Percentiles rank a stretch among this genome's conserved stretches.
phyloP scores from a whole-genome alignment of 225 moss, liverwort and hornwort genomes.

The Straminergon stramineum region DNA sequence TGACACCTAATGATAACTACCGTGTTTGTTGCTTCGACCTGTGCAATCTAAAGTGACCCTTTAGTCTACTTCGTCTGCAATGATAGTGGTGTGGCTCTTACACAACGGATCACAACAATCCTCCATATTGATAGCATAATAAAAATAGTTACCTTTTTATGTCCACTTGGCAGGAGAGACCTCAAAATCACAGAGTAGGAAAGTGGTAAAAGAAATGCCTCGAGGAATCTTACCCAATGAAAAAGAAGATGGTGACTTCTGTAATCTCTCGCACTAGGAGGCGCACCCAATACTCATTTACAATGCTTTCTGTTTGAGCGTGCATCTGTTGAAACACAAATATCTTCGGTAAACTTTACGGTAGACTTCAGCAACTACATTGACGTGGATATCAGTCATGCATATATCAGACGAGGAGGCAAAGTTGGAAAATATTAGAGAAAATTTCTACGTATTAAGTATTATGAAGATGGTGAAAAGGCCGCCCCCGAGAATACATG shows the following conservation, averaged over 20 bases:
- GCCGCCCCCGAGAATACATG: not conserved
- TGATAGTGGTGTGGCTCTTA: not conserved
- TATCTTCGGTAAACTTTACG: not conserved
- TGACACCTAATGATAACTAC: not conserved
- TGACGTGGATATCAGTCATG: not conserved
- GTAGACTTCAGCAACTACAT: not conserved
- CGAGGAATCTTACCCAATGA: conserved; percentile 58
- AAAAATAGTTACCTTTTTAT: not conserved
- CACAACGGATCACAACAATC: not conserved
- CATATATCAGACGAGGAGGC: not conserved
- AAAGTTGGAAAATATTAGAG: not conserved
- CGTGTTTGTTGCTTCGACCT: not conserved
- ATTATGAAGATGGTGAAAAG: not conserved
- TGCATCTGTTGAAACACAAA: conserved; percentile 49
- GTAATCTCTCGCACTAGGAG: conserved; percentile 67
- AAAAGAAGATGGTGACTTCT: conserved; percentile 62
- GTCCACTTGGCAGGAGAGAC: not conserved
- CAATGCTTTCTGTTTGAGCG: conserved; percentile 57
- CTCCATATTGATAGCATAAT: not conserved
- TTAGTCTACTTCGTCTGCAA: not conserved
- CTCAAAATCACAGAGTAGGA: not conserved
- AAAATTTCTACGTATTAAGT: not conserved
- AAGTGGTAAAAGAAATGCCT: not conserved
- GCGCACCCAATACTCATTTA: conserved; percentile 80
- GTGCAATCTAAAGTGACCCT: not conserved